Conservation (phyloP, 164 flowering plant genomes). For the Magnolia officinalis region DNA sequence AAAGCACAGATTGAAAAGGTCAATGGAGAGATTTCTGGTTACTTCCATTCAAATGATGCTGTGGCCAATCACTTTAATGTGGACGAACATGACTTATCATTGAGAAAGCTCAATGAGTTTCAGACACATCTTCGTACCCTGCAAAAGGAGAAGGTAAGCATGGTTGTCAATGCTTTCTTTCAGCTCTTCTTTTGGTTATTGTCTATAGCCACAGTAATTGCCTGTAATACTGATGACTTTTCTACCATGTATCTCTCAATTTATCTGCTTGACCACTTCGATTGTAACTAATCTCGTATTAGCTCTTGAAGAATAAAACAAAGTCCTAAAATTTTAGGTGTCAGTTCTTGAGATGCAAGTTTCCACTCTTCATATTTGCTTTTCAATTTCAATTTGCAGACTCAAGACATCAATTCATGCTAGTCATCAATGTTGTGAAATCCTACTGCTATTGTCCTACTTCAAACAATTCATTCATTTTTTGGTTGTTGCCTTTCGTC, state of each 20-base stretch:
- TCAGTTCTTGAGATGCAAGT: too few species aligned
- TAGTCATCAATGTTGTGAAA: too few species aligned
- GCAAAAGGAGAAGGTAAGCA: slow-evolving; percentile 79
- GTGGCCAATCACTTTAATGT: slow-evolving; percentile 22
- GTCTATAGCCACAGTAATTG: not conserved
- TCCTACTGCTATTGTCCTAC: too few species aligned
- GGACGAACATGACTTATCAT: slow-evolving; percentile 67
- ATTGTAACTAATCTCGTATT: not conserved
- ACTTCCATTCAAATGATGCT: slow-evolving; percentile 27
- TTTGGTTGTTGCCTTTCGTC: too few species aligned
- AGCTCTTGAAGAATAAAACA: not conserved
- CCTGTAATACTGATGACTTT: not conserved
- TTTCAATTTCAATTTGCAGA: too few species aligned
- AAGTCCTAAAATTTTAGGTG: too few species aligned
- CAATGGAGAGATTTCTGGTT: slow-evolving; percentile 73
- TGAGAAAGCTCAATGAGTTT: slow-evolving; percentile 67
- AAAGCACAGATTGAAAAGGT: slow-evolving; percentile 68
- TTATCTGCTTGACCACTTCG: not conserved
- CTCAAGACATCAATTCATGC: too few species aligned
- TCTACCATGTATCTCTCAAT: not conserved
- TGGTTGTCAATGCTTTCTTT: not conserved
- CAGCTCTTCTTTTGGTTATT: slow-evolving; percentile 5
- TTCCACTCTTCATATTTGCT: too few species aligned
- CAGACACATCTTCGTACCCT: slow-evolving; percentile 55
- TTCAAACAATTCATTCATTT: too few species aligned